Percentiles rank a stretch among this genome's conserved stretches.
Evolutionary conservation across 148 eudicot species (phyloP).

Genomic region (Rhododendron molle): DNA sequence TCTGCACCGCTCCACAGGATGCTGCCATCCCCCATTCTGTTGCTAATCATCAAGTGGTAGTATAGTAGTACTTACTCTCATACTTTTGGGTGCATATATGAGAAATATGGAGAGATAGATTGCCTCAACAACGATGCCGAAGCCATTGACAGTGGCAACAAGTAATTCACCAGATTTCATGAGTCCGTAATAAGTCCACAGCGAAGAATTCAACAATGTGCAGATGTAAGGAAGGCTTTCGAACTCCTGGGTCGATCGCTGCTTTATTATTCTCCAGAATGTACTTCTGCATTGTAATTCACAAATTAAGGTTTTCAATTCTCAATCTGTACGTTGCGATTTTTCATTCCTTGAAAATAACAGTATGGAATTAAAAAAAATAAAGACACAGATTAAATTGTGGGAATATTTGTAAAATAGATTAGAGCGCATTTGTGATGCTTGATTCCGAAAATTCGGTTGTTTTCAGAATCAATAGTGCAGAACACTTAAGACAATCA

Average conservation of each 20-base stretch:
- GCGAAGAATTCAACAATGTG: constrained; percentile 36
- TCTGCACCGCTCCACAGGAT: no score
- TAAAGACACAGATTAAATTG: no score
- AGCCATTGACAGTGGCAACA: constrained; percentile 58
- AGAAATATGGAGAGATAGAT: constrained; percentile 45
- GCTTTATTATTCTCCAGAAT: constrained; percentile 39
- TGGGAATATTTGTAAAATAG: neutral
- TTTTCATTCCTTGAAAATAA: neutral
- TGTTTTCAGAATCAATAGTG: neutral
- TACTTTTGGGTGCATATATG: constrained; percentile 25
- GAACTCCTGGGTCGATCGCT: constrained; percentile 40
- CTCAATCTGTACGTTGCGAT: neutral
- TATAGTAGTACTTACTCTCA: constrained; percentile 28
- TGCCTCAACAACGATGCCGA: constrained; percentile 33
- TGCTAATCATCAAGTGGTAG: neutral
- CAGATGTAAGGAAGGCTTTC: constrained; percentile 62
- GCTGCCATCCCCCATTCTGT: no score
- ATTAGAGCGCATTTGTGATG: neutral
- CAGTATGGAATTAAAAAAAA: neutral
- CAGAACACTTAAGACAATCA: neutral
- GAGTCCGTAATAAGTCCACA: constrained; percentile 61
- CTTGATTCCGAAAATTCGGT: neutral
- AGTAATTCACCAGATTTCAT: constrained; percentile 31
- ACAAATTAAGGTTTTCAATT: neutral
- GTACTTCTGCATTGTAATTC: constrained; percentile 34